These are phyloP conservation scores for Hymenoscyphus linearis DNA, from an alignment of 2,329 filamentous ascomycete species.

Conservation along the genomic window DNA sequence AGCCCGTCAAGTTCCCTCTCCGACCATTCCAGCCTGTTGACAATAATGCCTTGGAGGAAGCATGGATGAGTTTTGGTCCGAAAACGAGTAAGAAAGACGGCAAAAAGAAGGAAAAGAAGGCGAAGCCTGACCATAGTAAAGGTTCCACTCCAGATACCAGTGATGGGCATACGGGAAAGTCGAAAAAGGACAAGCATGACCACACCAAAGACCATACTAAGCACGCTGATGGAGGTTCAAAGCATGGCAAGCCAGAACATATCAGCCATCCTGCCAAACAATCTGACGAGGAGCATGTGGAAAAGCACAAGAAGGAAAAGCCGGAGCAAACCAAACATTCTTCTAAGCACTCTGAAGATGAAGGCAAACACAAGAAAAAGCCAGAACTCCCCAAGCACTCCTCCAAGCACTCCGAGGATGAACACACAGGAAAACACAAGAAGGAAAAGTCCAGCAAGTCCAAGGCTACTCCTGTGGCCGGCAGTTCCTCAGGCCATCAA, in stretches of 20 bases:
- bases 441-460: neutral
- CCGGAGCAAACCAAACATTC: no score
- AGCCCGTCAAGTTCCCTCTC: slow-evolving; percentile 53
- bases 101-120: slow-evolving; percentile 24
- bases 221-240: no score
- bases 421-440: neutral
- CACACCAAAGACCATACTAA: no score
- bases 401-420: neutral
- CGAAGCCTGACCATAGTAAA: slow-evolving; percentile 16
- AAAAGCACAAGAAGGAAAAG: neutral
- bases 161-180: neutral
- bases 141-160: slow-evolving; percentile 4
- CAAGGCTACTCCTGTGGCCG: neutral
- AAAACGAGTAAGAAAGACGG: slow-evolving; percentile 46
- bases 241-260: neutral
- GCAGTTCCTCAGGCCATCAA: neutral
- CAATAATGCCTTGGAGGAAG: slow-evolving; percentile 71
- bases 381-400: neutral
- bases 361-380: no score
- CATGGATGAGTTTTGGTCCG: slow-evolving; percentile 62
- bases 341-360: no score
- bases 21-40: slow-evolving; percentile 76
- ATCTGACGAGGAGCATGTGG: neutral
- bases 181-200: neutral
- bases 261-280: neutral